Conservation (phyloP, 805 yeast genomes). For the Starmerella lactis-condensi region DNA sequence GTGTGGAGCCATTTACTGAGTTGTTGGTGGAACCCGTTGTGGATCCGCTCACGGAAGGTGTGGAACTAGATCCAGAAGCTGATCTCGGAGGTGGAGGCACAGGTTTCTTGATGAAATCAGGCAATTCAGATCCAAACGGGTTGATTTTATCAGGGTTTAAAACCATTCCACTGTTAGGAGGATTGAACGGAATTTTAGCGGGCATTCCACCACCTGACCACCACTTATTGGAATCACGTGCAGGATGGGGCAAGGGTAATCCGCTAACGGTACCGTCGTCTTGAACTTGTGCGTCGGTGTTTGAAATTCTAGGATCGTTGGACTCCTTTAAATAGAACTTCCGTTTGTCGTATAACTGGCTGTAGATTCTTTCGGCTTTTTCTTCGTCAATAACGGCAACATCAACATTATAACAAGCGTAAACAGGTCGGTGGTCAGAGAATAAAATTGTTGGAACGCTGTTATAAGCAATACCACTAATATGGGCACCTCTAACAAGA, state of each 20-base stretch:
- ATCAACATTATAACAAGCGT: slow-evolving; percentile 48
- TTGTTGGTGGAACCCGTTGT: too few species aligned
- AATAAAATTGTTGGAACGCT: slow-evolving; percentile 39
- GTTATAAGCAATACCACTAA: slow-evolving; percentile 42
- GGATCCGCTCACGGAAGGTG: too few species aligned
- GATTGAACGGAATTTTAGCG: slow-evolving; percentile 44
- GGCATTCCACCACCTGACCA: slow-evolving; percentile 70
- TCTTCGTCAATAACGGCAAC: slow-evolving; percentile 55
- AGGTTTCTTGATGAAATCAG: slow-evolving; percentile 30
- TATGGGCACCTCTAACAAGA: slow-evolving; percentile 38
- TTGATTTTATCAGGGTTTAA: slow-evolving; percentile 51
- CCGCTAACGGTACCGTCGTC: slow-evolving; percentile 14
- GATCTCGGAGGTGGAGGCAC: slow-evolving; percentile 7
- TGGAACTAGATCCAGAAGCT: background rate
- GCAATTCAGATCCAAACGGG: slow-evolving; percentile 43
- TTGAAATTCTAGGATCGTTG: slow-evolving; percentile 14
- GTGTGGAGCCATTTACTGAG: too few species aligned
- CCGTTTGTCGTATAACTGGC: slow-evolving; percentile 41
- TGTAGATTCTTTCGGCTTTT: slow-evolving; percentile 35
- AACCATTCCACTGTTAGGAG: slow-evolving; percentile 27
- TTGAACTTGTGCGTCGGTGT: slow-evolving; percentile 17
- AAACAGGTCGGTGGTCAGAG: slow-evolving; percentile 91
- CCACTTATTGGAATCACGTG: slow-evolving; percentile 70
- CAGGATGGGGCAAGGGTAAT: slow-evolving; percentile 64
- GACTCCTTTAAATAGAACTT: slow-evolving; percentile 23